Evolutionary conservation across 2,329 filamentous ascomycete genomes (phyloP).

Genomic region (Claviceps digitariae): DNA sequence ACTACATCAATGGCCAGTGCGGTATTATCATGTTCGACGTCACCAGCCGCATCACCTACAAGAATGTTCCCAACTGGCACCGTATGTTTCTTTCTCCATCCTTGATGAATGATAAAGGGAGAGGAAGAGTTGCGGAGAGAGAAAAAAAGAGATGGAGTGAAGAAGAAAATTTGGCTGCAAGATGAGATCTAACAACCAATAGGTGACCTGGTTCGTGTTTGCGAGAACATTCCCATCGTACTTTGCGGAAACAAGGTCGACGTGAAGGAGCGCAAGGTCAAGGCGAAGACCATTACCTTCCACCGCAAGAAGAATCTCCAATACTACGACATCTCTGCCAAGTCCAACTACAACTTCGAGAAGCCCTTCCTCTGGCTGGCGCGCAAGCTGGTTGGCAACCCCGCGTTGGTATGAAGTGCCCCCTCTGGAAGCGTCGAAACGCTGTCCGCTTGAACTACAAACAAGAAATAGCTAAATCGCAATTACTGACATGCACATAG

Average conservation of each 20-base stretch:
- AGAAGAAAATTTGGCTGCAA: neutral
- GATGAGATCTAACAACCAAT: conserved; percentile 9
- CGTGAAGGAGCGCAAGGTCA: conserved; percentile 99
- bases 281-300: conserved; percentile 99
- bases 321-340: conserved; percentile 99
- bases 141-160: neutral
- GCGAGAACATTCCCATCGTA: conserved; percentile 98
- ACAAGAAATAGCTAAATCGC: neutral
- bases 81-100: conserved; percentile 53
- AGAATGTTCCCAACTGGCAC: conserved; percentile 99
- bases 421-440: neutral
- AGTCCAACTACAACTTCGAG: conserved; percentile 99
- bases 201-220: conserved; percentile 98
- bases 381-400: conserved; percentile 94
- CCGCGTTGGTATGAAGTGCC: conserved; percentile 21
- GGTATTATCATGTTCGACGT: conserved; percentile 99
- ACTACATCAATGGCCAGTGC: conserved; percentile 99
- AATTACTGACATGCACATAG: conserved; percentile 32
- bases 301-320: conserved; percentile 99
- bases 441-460: neutral
- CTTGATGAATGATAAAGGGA: neutral
- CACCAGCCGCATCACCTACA: conserved; percentile 98
- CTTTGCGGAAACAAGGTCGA: conserved; percentile 99
- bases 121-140: neutral
- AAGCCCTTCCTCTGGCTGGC: conserved; percentile 99